Conservation (phyloP, 164 flowering plant genomes). For the Aristolochia californica region DNA sequence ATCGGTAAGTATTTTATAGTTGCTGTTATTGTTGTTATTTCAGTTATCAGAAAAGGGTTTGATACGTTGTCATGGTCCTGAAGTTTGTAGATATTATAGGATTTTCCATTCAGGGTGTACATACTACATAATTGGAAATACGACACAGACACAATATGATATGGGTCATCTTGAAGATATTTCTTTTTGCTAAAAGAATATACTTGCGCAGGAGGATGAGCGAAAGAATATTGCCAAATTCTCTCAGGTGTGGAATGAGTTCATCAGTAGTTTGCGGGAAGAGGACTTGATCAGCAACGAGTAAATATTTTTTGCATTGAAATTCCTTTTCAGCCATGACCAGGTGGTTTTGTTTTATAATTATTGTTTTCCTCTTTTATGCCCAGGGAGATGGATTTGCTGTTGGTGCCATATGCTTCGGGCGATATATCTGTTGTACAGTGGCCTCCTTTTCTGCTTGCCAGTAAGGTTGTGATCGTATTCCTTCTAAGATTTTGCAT, state of each 20-base stretch:
- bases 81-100: no score
- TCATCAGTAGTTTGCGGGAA: slow-evolving; percentile 58
- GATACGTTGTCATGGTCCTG: no score
- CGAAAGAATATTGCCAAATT: slow-evolving; percentile 57
- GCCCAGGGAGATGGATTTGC: slow-evolving; percentile 70
- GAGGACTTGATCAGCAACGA: slow-evolving; percentile 80
- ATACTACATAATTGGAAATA: no score
- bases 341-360: background rate
- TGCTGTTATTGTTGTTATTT: background rate
- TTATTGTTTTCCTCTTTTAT: slow-evolving; percentile 9
- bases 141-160: no score
- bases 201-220: background rate
- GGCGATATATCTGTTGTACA: slow-evolving; percentile 61
- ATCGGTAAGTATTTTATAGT: slow-evolving; percentile 23
- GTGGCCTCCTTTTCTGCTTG: slow-evolving; percentile 97
- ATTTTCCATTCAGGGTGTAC: no score
- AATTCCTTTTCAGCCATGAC: background rate
- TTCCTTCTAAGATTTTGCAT: background rate
- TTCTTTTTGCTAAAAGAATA: background rate
- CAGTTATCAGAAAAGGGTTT: background rate
- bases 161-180: background rate
- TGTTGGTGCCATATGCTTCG: slow-evolving; percentile 73
- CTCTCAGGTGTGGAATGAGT: slow-evolving; percentile 92
- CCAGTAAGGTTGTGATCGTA: slow-evolving; percentile 59
- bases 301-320: slow-evolving; percentile 24